These are phyloP conservation scores for Vicia sativa DNA, from an alignment of 306 rosid species.

Conservation along the genomic window DNA sequence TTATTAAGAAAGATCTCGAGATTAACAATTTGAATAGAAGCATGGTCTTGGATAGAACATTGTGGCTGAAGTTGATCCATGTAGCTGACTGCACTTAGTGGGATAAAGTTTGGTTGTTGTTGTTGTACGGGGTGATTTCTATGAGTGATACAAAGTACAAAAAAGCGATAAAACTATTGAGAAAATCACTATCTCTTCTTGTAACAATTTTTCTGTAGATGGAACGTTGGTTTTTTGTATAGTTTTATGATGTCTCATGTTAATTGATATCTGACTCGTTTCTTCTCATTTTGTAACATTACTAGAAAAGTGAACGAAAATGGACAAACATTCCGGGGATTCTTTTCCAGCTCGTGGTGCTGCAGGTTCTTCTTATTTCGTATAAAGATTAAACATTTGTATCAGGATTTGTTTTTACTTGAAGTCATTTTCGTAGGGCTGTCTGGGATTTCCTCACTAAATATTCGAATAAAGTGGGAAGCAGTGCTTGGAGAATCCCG, in stretches of 20 bases:
- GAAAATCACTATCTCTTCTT: background rate
- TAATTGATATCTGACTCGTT: constrained; percentile 17
- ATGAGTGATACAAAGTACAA: constrained; percentile 1
- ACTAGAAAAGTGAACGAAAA: constrained; percentile 50
- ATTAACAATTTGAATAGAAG: no score
- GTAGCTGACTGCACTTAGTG: no score
- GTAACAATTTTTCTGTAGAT: constrained; percentile 17
- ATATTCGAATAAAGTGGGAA: constrained; percentile 48
- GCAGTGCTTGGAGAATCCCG: constrained; percentile 64
- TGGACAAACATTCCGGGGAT: constrained; percentile 60
- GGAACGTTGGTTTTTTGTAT: constrained; percentile 8
- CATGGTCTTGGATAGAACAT: no score
- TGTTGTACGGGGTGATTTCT: background rate
- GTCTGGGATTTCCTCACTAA: constrained; percentile 45
- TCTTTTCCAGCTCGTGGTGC: constrained; percentile 45
- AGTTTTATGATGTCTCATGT: background rate
- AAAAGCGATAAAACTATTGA: constrained; percentile 14
- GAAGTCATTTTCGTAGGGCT: no score
- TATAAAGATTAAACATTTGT: constrained; percentile 6
- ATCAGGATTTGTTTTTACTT: background rate
- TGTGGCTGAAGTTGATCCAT: no score
- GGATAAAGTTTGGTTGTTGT: no score
- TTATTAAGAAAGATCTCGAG: no score
- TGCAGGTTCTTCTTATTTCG: constrained; percentile 52
- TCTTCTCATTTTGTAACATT: constrained; percentile 7